phyloP scores from a whole-genome alignment of 2,329 filamentous ascomycete genomes.

The Talaromyces amestolkiae region DNA sequence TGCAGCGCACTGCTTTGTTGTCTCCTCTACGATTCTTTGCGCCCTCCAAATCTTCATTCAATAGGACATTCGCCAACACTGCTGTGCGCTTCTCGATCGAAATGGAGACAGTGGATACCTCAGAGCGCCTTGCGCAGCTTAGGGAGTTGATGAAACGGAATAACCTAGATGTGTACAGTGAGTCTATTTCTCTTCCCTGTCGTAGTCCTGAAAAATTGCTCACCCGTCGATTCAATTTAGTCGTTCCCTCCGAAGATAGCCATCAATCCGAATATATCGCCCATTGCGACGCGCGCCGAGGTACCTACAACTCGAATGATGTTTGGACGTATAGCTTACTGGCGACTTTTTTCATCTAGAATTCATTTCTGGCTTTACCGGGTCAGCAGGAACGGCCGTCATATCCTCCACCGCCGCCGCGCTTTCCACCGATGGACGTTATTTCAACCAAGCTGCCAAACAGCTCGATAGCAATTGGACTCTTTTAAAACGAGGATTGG shows the following conservation, averaged over 20 bases:
- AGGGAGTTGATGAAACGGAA: constrained; percentile 82
- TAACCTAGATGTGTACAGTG: constrained; percentile 91
- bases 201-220: neutral
- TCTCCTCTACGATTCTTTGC: constrained; percentile 27
- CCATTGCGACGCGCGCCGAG: constrained; percentile 84
- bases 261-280: constrained; percentile 98
- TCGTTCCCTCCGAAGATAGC: constrained; percentile 94
- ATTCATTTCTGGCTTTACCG: constrained; percentile 91
- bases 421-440: constrained; percentile 89
- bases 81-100: constrained; percentile 44
- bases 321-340: constrained; percentile 11
- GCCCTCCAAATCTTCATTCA: neutral
- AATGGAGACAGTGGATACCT: constrained; percentile 79
- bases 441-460: constrained; percentile 93
- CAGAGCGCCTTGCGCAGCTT: constrained; percentile 70
- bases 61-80: constrained; percentile 39
- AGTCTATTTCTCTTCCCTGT: neutral
- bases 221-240: constrained; percentile 47
- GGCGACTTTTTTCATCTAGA: constrained; percentile 44
- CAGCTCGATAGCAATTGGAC: constrained; percentile 91
- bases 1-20: constrained; percentile 28
- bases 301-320: constrained; percentile 37
- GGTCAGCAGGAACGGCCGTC: constrained; percentile 89
- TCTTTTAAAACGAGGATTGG: constrained; percentile 85
- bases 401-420: constrained; percentile 83